Evolutionary conservation across 2,329 filamentous ascomycete species (phyloP), one percentile per base, ranked within the genome.

Genomic region (Ophiostoma australiae): DNA sequence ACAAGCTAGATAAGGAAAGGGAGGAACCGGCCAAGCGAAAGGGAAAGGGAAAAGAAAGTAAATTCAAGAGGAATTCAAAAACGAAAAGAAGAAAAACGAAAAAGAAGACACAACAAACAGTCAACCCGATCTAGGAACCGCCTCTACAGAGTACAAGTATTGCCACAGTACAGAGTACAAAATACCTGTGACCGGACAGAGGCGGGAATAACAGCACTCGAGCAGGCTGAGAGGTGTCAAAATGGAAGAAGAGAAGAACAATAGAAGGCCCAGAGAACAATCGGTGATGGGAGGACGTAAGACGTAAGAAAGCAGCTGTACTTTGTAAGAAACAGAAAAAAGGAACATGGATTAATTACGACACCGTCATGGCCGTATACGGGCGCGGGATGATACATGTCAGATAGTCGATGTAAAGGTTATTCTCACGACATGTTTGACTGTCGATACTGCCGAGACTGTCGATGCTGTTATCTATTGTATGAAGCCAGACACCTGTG

Each of bases 241-340:
- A 63, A 63, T 63, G 15, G 58, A 63, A 63, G 58, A 63, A 63
- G 20, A 48, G 44, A 63, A 61, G 23, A 61, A 61, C 27, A 61
- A 63, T 63, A 20, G 27, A 63, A 63, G 58, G 27, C 27, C 33
- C 23, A 20, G 27, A 55, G 41, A 63, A 63, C 39, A 44, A 67
- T 67, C 52, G 52, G 65, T 3, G 65, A 31, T 8, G 52, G 52
- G 17, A 27, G 35, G 27, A 6, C 13, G 58, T 5, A 35, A 63
- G 58, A 48, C 20, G 44, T 48, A 48, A 48, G 44, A 48, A 8
- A 10, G 20, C 20, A 48, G 44, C 20, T 20, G 20, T n/a, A 48
- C 20, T 15, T n/a, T 20, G 20, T 48, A 48, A n/a, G 44, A 48
- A 48, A 48, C 17, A 48, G 27, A 31, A 31, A 31, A 55, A 33